Percentiles rank a stretch among this genome's conserved stretches.
Conservation (phyloP, 148 eudicot genomes). For the Linanthus parryae region DNA sequence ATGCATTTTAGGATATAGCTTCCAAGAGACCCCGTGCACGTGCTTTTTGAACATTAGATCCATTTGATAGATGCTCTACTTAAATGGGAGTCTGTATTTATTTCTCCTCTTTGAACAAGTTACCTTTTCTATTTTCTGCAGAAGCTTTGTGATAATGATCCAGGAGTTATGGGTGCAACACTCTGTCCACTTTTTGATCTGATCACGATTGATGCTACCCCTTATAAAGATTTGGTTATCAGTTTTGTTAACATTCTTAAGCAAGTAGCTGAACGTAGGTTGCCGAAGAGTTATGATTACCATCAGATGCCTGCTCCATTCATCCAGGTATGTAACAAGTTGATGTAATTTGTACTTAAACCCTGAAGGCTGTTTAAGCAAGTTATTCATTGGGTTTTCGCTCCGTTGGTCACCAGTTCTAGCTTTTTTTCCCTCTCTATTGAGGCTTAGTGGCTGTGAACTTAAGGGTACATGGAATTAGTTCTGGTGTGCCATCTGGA, state of each 20-base stretch:
- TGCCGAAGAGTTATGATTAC: constrained; percentile 94
- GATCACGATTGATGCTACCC: constrained; percentile 54
- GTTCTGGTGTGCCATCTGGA: too few relatives aligned
- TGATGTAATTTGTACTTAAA: too few relatives aligned
- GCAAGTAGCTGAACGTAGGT: constrained; percentile 92
- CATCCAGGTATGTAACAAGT: constrained; percentile 67
- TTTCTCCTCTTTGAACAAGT: neutral
- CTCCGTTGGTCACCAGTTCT: too few relatives aligned
- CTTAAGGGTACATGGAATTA: too few relatives aligned
- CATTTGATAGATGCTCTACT: too few relatives aligned
- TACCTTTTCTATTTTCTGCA: constrained; percentile 42
- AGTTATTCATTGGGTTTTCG: too few relatives aligned
- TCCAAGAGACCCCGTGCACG: too few relatives aligned
- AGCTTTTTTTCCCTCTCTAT: too few relatives aligned
- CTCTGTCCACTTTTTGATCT: constrained; percentile 92
- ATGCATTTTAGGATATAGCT: too few relatives aligned
- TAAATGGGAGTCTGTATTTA: neutral
- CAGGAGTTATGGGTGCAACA: constrained; percentile 96
- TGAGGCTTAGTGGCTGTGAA: too few relatives aligned
- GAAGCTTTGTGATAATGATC: constrained; percentile 95
- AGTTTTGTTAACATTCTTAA: constrained; percentile 93
- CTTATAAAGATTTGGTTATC: constrained; percentile 78
- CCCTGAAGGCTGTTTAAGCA: too few relatives aligned
- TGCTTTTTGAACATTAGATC: too few relatives aligned
- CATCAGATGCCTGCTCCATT: constrained; percentile 99